Evolutionary conservation across 305 asterid species (phyloP).

Genomic region (Ajuga reptans): DNA sequence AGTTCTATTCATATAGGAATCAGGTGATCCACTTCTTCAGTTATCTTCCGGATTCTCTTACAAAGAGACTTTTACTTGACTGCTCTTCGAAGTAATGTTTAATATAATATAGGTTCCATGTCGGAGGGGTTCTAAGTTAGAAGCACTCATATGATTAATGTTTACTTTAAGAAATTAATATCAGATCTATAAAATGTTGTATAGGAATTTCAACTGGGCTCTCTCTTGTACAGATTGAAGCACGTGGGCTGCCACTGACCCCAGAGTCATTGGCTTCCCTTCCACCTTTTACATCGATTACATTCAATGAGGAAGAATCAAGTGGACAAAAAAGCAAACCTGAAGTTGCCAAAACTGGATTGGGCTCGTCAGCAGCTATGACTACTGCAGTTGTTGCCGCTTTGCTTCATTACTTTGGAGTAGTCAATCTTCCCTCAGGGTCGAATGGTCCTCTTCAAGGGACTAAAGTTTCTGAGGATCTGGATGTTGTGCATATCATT

Average conservation of each 20-base stretch:
- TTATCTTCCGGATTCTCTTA: constrained; percentile 4
- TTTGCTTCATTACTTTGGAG: constrained; percentile 72
- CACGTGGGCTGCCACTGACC: constrained; percentile 64
- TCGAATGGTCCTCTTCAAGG: constrained; percentile 26
- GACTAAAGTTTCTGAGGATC: constrained; percentile 30
- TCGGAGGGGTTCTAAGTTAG: neutral
- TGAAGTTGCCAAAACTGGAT: constrained; percentile 96
- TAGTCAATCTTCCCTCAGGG: constrained; percentile 56
- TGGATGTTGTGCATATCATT: constrained; percentile 71
- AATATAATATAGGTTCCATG: neutral
- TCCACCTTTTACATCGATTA: constrained; percentile 76
- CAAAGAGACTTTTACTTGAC: neutral
- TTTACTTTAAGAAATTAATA: neutral
- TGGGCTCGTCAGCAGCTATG: constrained; percentile 99
- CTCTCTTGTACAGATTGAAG: constrained; percentile 68
- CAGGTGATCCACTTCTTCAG: constrained; percentile 44
- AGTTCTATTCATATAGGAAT: constrained; percentile 82
- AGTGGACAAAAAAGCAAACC: constrained; percentile 59
- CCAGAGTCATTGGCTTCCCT: constrained; percentile 82
- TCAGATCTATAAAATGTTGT: neutral
- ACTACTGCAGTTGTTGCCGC: constrained; percentile 91
- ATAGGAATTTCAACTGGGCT: constrained; percentile 4
- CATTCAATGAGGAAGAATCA: constrained; percentile 70
- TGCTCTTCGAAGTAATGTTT: constrained; percentile 3
- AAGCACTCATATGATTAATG: neutral